Evolutionary conservation across 1,284 basidiomycete species (phyloP), one percentile per base, ranked within the genome.

Genomic region (Moniliella sp.): DNA sequence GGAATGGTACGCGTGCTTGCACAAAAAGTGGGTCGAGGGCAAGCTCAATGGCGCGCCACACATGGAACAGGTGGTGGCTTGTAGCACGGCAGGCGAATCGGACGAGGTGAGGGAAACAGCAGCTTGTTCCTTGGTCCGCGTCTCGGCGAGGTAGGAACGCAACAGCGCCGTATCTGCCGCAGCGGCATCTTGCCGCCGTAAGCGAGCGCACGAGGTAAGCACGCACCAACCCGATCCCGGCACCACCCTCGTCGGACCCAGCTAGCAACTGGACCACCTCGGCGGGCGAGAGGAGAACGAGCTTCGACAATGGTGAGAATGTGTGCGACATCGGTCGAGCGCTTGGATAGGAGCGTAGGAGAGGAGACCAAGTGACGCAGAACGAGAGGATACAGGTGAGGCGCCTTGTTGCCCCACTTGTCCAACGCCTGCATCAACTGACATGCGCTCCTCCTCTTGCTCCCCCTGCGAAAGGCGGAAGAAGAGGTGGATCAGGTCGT

Each of bases 11-110:
- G 78, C 83, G 61, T 97, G 88, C 52, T 78, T 76, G 63, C 86
- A 97, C 86, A 94, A 91, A 54, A 94, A 97, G 62, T 97, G 86
- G 3, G 94, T 70, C 37, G 73, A 78, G 0, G 88, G 88, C 12
- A 93, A 69, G 57, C 93, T 84, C 37, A 94, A 71, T 49, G 79
- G 78, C 0, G 75, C 79, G 11, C 74, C 70, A 58, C 91, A 94
- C 3, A 74, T 69, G 10, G 80, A 75, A 60, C 88, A 97, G 25
- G 80, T 69, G 3, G 82, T 84, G 45, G 86, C 78, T 51, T 93
- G 84, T 67, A 94, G 91, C 12, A 93, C 77, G 10, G 74, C 71
- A 0, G 84, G 79, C 32, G 74, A 70, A 10, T 71, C 69, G 1
- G 72, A 66, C 57, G 84, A 75, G 1, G 75, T 71, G 9, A 97